Evolutionary conservation across 1,284 basidiomycete species (phyloP).

Genomic region (Anthracocystis walkeri): DNA sequence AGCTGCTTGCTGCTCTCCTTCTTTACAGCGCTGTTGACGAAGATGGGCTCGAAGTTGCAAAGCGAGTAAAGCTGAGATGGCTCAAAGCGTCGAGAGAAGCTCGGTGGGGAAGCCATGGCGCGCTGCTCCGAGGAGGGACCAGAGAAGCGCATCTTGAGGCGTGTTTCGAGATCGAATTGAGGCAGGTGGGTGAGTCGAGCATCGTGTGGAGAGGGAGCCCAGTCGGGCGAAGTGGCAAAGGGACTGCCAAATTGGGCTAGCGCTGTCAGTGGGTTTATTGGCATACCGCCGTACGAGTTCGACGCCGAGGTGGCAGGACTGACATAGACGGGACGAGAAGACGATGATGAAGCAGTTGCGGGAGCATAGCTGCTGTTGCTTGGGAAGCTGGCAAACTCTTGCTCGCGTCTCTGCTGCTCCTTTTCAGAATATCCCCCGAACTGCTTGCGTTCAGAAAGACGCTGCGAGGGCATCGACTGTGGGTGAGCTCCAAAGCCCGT

Average conservation of each 20-base stretch:
- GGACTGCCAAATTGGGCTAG: slow-evolving; percentile 19
- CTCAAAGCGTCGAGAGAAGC: slow-evolving; percentile 10
- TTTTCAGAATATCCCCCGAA: slow-evolving; percentile 7
- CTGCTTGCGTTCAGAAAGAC: slow-evolving; percentile 4
- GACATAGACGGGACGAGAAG: background rate
- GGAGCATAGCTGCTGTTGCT: slow-evolving; percentile 2
- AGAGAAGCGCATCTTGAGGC: slow-evolving; percentile 42
- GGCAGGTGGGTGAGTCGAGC: slow-evolving; percentile 11
- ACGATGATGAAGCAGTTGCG: background rate
- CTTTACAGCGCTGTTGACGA: slow-evolving; percentile 16
- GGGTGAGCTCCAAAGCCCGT: background rate
- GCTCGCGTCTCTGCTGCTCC: slow-evolving; percentile 11
- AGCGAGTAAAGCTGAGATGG: background rate
- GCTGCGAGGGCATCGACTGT: background rate
- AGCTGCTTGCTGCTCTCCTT: slow-evolving; percentile 21
- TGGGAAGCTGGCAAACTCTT: slow-evolving; percentile 6
- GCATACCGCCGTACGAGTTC: background rate
- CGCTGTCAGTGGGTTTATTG: slow-evolving; percentile 10
- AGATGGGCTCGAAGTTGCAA: slow-evolving; percentile 7
- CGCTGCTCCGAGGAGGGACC: slow-evolving; percentile 21
- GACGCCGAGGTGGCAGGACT: background rate
- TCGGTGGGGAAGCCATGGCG: slow-evolving; percentile 14
- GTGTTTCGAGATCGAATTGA: slow-evolving; percentile 8
- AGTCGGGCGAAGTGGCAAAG: slow-evolving; percentile 15
- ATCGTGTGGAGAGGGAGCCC: slow-evolving; percentile 21